Conservation (phyloP, 129 eudicot genomes). For the Artemisia tridentata region DNA sequence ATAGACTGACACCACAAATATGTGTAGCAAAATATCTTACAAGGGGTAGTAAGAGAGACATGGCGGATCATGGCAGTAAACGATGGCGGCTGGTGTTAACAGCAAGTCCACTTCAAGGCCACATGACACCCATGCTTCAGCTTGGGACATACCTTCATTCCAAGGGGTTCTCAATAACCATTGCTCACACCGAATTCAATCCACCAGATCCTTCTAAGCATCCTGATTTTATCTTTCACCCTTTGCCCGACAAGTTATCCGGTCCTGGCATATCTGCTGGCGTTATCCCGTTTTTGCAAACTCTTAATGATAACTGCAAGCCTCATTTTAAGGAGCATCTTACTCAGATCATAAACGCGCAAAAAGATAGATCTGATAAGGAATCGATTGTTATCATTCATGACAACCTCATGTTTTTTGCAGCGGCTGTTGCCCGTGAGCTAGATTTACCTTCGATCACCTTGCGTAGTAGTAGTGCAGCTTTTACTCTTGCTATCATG, state of each 20-base stretch:
- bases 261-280: constrained; percentile 2
- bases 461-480: constrained; percentile 26
- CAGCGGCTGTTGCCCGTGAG: constrained; percentile 27
- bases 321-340: constrained; percentile 21
- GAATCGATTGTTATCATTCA: constrained; percentile 24
- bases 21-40: no score
- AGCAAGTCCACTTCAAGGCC: constrained; percentile 57
- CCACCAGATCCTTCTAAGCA: constrained; percentile 35
- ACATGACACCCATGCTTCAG: constrained; percentile 63
- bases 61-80: constrained; percentile 11
- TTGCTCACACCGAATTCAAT: constrained; percentile 45
- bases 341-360: constrained; percentile 3
- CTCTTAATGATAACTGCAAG: constrained; percentile 29
- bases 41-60: no score
- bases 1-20: no score
- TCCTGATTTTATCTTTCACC: constrained; percentile 43
- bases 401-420: constrained; percentile 26
- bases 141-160: constrained; percentile 47
- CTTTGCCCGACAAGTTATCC: constrained; percentile 31
- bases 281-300: constrained; percentile 6
- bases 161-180: constrained; percentile 47
- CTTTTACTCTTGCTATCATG: constrained; percentile 10
- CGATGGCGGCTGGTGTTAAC: constrained; percentile 38
- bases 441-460: constrained; percentile 28
- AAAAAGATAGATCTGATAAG: constrained; percentile 1